Conservation (phyloP, 345 rosid genomes). For the Diplotaxis tenuifolia region DNA sequence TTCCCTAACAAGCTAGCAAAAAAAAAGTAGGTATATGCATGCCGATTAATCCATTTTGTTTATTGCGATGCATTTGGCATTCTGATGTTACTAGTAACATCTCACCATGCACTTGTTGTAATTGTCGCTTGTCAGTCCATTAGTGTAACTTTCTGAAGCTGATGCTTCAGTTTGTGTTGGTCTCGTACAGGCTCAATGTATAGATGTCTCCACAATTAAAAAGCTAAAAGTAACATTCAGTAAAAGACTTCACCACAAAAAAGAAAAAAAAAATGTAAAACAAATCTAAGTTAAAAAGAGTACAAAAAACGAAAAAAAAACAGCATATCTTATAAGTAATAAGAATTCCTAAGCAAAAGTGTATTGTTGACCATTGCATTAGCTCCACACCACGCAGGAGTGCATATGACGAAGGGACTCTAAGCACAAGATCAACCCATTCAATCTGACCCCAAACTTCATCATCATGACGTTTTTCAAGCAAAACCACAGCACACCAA, state of each 20-base stretch:
- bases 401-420: background rate
- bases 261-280: background rate
- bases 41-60: too few relatives aligned
- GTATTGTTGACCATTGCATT: background rate
- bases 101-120: too few relatives aligned
- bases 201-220: too few relatives aligned
- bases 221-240: too few relatives aligned
- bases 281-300: background rate
- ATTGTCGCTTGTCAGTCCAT: too few relatives aligned
- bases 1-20: too few relatives aligned
- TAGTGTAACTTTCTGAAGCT: too few relatives aligned
- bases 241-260: background rate
- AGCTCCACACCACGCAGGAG: background rate
- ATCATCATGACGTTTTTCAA: background rate
- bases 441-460: background rate
- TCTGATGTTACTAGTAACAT: too few relatives aligned
- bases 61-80: too few relatives aligned
- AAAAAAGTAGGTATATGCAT: too few relatives aligned
- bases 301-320: background rate
- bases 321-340: background rate
- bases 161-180: too few relatives aligned
- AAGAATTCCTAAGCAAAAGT: background rate
- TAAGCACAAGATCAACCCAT: background rate
- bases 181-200: too few relatives aligned
- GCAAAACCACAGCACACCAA: background rate